Base-by-base conservation (phyloP, 148 eudicot genomes). In the Cornus florida region DNA sequence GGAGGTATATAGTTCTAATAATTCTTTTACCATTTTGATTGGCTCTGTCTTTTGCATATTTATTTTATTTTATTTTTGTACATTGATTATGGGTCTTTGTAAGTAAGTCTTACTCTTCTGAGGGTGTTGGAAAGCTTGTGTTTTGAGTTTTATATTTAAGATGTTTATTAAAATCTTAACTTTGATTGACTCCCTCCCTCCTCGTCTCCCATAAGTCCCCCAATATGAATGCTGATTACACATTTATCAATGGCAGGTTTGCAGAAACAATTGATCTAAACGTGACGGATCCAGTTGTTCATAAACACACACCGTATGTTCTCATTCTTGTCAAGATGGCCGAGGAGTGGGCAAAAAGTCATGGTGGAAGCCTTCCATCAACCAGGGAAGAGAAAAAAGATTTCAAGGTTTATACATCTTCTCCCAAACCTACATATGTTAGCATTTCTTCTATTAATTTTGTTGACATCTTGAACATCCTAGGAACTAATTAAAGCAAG, bases 271-370 rank as follows among this genome's bases (percentile, higher is more conserved):
- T 93, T 83, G 99, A 96, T 81, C 82, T 91, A 77, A 84, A 90
- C 67, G 84, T 86, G 68, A 24, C 87, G 14, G 99, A 96, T 85
- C 95, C 93, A 76, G 98, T 96, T 79, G 89, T 88, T 75, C 99
- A 96, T 86, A 96, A 96, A 85, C 99, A 96, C 84, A 93, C 86
- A 75, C 99, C 99, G 32, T 93, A 93, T 86, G 91, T 96, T 77
- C 85, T 93, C 70, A 93, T 96, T 81, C 98, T 96, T 77, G 83
- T 96, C 71, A 96, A 92, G 90, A 78, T 93, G 85, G 92, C 92
- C 46, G 91, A 90, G 72, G 98, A 96, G 84, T 96, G 99, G 99
- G 89, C 90, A 38, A 86, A 92, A 86, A 86, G 83, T 85, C 99
- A 96, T 81, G 89, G 82, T 62, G 93, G 98, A 70, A 82, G 74